These are phyloP conservation scores for Euphorbia peplus DNA, from an alignment of 345 rosid species.

Conservation along the genomic window DNA sequence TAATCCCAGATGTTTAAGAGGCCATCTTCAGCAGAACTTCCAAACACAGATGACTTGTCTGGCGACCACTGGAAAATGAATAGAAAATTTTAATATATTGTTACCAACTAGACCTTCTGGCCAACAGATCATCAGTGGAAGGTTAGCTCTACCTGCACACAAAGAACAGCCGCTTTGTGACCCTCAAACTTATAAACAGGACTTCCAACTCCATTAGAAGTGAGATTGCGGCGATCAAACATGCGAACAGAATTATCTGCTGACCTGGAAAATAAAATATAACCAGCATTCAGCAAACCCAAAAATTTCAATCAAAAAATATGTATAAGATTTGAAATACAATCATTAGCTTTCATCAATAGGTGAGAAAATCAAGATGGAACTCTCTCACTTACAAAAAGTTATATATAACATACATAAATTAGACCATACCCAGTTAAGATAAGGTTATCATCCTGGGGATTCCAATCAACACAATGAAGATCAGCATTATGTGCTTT, in stretches of 20 bases:
- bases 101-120: background rate
- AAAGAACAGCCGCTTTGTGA: constrained; percentile 85
- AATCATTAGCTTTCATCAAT: no score
- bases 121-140: background rate
- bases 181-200: constrained; percentile 85
- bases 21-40: constrained; percentile 97
- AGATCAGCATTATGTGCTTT: constrained; percentile 95
- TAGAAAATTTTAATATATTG: constrained; percentile 9
- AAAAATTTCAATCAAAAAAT: background rate
- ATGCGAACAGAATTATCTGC: constrained; percentile 89
- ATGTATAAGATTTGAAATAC: background rate
- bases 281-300: background rate
- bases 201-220: constrained; percentile 69
- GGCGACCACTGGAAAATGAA: constrained; percentile 75
- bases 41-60: constrained; percentile 82
- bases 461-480: constrained; percentile 98
- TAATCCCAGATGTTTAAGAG: constrained; percentile 91
- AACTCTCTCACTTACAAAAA: background rate
- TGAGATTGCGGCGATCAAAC: constrained; percentile 87
- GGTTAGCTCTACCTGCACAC: constrained; percentile 64
- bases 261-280: constrained; percentile 48
- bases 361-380: no score
- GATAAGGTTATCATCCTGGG: constrained; percentile 80
- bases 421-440: constrained; percentile 69
- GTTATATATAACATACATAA: constrained; percentile 7